Conservation (phyloP, 2,329 filamentous ascomycete genomes). For the Paraphaeosphaeria sporulosa region DNA sequence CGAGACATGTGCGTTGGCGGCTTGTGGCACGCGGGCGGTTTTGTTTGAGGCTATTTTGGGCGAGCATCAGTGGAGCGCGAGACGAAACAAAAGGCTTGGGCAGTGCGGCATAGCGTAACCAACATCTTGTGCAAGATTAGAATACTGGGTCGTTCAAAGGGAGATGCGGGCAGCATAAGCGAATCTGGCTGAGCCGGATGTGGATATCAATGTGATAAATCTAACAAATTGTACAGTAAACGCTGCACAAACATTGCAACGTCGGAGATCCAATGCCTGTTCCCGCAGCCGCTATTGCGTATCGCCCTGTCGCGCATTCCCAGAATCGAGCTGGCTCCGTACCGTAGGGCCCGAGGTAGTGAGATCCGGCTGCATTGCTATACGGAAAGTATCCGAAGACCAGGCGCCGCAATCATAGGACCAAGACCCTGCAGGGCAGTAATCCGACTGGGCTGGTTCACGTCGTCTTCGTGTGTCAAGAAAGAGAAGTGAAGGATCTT, state of each 20-base stretch:
- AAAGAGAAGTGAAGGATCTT: not conserved
- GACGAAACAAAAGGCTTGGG: not conserved
- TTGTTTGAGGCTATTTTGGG: not conserved
- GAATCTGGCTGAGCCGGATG: not conserved
- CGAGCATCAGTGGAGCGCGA: not conserved
- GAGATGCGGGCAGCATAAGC: not conserved
- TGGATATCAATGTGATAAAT: constrained; percentile 6
- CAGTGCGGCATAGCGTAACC: too few species aligned
- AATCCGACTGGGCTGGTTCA: not conserved
- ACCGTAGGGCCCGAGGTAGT: not conserved
- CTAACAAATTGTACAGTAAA: constrained; percentile 4
- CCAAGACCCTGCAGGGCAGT: not conserved
- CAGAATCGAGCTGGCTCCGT: not conserved
- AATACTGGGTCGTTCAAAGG: too few species aligned
- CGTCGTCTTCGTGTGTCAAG: not conserved
- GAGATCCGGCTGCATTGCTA: not conserved
- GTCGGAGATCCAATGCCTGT: not conserved
- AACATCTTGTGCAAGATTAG: too few species aligned
- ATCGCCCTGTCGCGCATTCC: not conserved
- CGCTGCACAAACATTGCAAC: too few species aligned
- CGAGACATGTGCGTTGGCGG: not conserved
- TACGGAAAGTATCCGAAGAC: not conserved
- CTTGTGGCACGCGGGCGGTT: not conserved
- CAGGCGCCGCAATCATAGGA: not conserved
- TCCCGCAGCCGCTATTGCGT: not conserved